Base-by-base conservation (phyloP, 1,139 yeast genomes). In the Lodderomyces orthopsilosis region DNA sequence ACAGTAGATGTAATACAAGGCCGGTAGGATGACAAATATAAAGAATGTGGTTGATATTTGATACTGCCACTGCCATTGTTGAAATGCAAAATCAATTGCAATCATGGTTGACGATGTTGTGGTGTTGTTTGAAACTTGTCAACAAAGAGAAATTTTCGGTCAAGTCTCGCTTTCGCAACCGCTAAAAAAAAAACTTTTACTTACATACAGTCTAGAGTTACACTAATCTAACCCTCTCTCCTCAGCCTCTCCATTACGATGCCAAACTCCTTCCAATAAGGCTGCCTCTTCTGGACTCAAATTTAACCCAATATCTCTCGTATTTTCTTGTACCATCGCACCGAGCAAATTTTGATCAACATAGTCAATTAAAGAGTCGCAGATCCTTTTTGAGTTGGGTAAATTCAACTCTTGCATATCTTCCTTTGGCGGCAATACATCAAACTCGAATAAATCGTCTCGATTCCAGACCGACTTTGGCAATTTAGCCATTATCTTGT, bases 371-470 rank as follows among this genome's bases (percentile, higher is more conserved):
- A 70, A 54, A n/a, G 61, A 50, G 46, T 69, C 75, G 1, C 65
- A 62, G 1, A 65, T 51, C 22, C 52, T 43, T 33, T 17, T 19
- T 22, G 24, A 7, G 15, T 5, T 17, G 9, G 5, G 12, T 4
- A 27, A 18, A 21, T 10, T 22, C 15, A n/a, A 14, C 5, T 14
- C n/a, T 50, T 45, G n/a, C n/a, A n/a, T n/a, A n/a, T n/a, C 44
- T 63, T 68, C 41, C 42, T 44, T 37, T 55, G 59, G 10, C 1
- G 93, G 91, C 17, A 85, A 60, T 2, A 83, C 76, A 59, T 85
- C 94, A 57, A 77, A 85, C 52, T 85, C 94, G 53, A 70, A 79
- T 13, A 81, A 70, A 45, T 83, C 85, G 47, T 81, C 71, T 37
- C 77, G 59, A 1, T 74, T 70, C 85, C 89, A 85, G n/a, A 84